Conservation (phyloP, 176 grass and related monocot genomes). For the Avena atlantica region DNA sequence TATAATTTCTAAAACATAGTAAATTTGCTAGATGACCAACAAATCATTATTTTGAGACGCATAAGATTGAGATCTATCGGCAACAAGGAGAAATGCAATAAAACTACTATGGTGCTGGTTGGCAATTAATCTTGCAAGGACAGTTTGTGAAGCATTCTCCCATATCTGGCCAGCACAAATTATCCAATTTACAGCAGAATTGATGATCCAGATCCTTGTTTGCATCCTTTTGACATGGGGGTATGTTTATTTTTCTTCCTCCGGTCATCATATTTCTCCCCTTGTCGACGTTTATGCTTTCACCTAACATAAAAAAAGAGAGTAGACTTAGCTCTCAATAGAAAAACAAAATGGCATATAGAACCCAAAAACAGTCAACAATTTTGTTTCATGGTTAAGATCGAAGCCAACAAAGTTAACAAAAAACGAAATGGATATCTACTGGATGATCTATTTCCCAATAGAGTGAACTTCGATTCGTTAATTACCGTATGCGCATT, state of each 20-base stretch:
- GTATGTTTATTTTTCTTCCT: not conserved
- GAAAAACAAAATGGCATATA: not conserved
- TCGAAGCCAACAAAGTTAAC: not conserved
- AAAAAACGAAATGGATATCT: not conserved
- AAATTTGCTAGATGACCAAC: not conserved
- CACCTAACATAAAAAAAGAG: not conserved
- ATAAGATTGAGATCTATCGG: not conserved
- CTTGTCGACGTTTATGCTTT: not conserved
- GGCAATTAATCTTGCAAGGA: constrained; percentile 16
- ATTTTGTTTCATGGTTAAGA: not conserved
- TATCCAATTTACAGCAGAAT: not conserved
- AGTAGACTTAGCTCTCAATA: not conserved
- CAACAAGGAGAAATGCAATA: not conserved
- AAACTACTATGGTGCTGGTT: not conserved
- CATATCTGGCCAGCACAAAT: not conserved
- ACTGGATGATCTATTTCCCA: not conserved
- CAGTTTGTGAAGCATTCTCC: constrained; percentile 23
- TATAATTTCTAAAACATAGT: not conserved
- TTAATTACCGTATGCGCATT: not conserved
- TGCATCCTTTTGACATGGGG: not conserved
- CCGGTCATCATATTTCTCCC: not conserved
- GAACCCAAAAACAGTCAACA: not conserved
- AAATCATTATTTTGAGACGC: not conserved
- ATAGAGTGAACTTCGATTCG: not conserved
- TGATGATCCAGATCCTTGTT: not conserved